Evolutionary conservation across 2,329 filamentous ascomycete genomes (phyloP), one percentile per base, ranked within the genome.

Genomic region (Aspergillus sp.): DNA sequence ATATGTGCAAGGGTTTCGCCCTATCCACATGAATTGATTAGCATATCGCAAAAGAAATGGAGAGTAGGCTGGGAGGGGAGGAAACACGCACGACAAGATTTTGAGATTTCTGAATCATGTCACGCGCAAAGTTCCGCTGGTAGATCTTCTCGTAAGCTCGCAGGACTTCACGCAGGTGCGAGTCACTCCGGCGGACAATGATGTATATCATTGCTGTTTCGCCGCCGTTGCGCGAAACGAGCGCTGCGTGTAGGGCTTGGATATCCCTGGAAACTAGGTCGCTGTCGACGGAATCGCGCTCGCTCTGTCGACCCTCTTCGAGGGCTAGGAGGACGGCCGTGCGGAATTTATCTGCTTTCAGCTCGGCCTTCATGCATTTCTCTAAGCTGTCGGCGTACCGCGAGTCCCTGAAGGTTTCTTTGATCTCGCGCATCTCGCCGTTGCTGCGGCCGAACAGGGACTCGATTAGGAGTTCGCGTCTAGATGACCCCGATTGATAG

Each of bases 281-380:
- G 43, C 78, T 74, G 69, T 93, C 87, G 6, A 87, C 63, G 1
- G 82, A 81, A 69, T 92, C 89, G 19, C 80, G 81, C 63, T 98
- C 93, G 64, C 95, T 90, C 84, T 96, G 95, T 11, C 92, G 80
- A 56, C 85, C 81, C 73, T 90, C 92, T 57, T 96, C 91, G 0
- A 99, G 82, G 6, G 90, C 91, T 70, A 92, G 81, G 58, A 98
- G 71, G 4, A 99, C 87, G 0, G 93, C 93, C 62, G 87, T 88
- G 62, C 96, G 92, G 79, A 98, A 99, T 76, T 98, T 98, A 76
- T 98, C 93, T 62, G 95, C 91, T 69, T 93, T 93, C 39, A 99
- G 82, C 76, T 99, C 95, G 49, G 88, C 90, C 71, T 90, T 89
- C 90, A 98, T 96, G 76, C 93, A 97, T 67, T 87, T 86, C 55